These are phyloP conservation scores for Celoporthe dispersa DNA, from an alignment of 2,329 filamentous ascomycete genomes.

Conservation along the genomic window DNA sequence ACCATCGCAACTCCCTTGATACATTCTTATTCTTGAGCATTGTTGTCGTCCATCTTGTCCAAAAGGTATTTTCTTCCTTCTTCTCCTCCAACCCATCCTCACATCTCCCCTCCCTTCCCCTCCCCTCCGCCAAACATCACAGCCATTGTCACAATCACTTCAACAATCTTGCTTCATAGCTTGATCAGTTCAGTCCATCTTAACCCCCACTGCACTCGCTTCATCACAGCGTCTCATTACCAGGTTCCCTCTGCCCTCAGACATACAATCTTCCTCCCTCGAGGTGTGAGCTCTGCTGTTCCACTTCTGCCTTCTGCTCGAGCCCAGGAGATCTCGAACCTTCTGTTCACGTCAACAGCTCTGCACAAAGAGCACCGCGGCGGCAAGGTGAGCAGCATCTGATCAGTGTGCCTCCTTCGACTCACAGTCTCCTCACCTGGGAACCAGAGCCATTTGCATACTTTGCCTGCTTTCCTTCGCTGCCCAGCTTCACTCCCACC, in stretches of 20 bases:
- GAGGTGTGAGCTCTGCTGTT: conserved; percentile 25
- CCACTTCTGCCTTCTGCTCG: conserved; percentile 10
- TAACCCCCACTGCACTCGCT: conserved; percentile 55
- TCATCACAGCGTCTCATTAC: conserved; percentile 50
- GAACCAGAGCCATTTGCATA: not conserved
- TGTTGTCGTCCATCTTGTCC: conserved; percentile 10
- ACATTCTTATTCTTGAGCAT: conserved; percentile 11
- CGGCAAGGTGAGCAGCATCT: conserved; percentile 23
- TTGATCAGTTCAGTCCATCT: conserved; percentile 58
- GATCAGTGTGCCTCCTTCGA: not conserved
- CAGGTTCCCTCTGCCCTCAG: conserved; percentile 23
- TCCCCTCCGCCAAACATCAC: conserved; percentile 40
- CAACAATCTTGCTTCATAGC: conserved; percentile 62
- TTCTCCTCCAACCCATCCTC: conserved; percentile 13
- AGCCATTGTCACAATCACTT: conserved; percentile 50
- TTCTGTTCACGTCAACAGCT: conserved; percentile 22
- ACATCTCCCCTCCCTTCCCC: conserved; percentile 32
- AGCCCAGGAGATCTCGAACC: conserved; percentile 13
- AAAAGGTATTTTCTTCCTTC: conserved; percentile 17
- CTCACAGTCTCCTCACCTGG: not conserved
- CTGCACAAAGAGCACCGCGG: conserved; percentile 11
- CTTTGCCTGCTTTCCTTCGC: not conserved
- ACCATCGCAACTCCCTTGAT: conserved; percentile 22
- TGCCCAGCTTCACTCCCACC: not conserved
- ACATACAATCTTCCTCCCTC: conserved; percentile 22